Percentiles rank a stretch among this genome's conserved stretches.
These are phyloP conservation scores for Combretum micranthum DNA, from an alignment of 345 rosid species.

Conservation along the genomic window DNA sequence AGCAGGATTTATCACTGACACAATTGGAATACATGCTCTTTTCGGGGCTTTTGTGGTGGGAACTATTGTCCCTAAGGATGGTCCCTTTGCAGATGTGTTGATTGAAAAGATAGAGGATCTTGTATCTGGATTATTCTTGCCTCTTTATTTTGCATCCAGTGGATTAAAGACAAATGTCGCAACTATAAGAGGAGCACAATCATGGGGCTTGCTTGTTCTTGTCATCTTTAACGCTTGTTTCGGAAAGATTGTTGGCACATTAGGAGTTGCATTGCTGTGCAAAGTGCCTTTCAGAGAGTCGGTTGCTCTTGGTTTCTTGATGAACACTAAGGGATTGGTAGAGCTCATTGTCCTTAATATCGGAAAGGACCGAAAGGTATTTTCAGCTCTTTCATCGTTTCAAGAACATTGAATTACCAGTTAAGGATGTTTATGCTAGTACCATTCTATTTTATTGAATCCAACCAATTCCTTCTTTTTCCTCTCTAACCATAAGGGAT, in stretches of 20 bases:
- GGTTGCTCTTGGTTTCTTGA: constrained; percentile 29
- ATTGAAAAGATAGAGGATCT: constrained; percentile 43
- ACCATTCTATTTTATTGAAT: neutral
- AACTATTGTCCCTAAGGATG: constrained; percentile 34
- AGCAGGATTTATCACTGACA: constrained; percentile 30
- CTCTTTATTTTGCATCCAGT: constrained; percentile 34
- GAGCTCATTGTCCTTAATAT: constrained; percentile 46
- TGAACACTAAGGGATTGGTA: constrained; percentile 48
- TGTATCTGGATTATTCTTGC: constrained; percentile 34
- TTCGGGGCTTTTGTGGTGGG: constrained; percentile 46
- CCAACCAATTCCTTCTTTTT: neutral
- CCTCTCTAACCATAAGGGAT: too few relatives aligned
- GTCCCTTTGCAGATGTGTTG: constrained; percentile 29
- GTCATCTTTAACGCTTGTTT: constrained; percentile 34
- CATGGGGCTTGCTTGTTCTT: constrained; percentile 36
- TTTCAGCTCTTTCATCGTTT: neutral
- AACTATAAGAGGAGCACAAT: constrained; percentile 29
- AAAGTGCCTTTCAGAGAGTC: constrained; percentile 29
- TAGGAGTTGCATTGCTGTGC: constrained; percentile 10
- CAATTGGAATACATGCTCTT: constrained; percentile 39
- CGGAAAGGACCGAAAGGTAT: constrained; percentile 40
- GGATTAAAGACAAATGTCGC: constrained; percentile 40
- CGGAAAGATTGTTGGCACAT: constrained; percentile 34
- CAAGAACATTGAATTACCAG: neutral
- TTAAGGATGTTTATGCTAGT: too few relatives aligned